A percentile compares a stretch with the other conserved stretches of the same genome.
Conservation (phyloP, 2,329 filamentous ascomycete genomes). For the Apiospora kogelbergensis region DNA sequence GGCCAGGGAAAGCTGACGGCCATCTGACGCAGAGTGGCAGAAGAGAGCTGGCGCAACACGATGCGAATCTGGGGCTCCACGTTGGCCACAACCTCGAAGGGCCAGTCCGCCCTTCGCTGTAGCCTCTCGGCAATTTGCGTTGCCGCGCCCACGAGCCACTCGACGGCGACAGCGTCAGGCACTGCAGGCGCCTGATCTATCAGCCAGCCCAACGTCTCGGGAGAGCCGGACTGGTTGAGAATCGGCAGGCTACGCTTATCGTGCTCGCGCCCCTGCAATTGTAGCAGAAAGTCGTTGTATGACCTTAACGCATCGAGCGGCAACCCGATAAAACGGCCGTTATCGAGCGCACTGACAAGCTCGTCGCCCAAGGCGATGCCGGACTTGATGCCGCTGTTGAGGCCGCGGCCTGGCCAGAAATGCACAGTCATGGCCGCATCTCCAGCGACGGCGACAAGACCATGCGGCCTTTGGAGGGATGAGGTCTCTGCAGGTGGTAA, state of each 20-base stretch:
- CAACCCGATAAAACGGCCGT: conserved; percentile 31
- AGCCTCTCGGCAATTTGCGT: conserved; percentile 26
- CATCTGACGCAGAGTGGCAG: conserved; percentile 34
- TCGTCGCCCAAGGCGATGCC: conserved; percentile 36
- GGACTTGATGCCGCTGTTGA: conserved; percentile 38
- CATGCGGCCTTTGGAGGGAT: conserved; percentile 26
- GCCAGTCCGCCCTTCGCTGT: conserved; percentile 31
- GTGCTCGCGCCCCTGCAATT: conserved; percentile 35
- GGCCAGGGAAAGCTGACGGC: conserved; percentile 38
- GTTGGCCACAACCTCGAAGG: conserved; percentile 29
- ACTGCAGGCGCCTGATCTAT: conserved; percentile 31
- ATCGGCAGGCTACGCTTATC: conserved; percentile 37
- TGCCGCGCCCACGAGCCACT: conserved; percentile 35
- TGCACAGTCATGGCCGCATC: conserved; percentile 38
- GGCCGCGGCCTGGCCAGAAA: conserved; percentile 36
- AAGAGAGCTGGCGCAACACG: conserved; percentile 32
- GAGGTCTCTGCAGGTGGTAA: conserved; percentile 26
- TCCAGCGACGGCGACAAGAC: conserved; percentile 33
- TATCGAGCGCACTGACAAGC: conserved; percentile 33
- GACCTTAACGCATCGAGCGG: conserved; percentile 29
- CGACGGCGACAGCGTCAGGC: conserved; percentile 31
- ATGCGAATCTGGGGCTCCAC: conserved; percentile 26
- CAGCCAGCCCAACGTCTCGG: conserved; percentile 35
- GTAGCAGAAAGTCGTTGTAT: conserved; percentile 37
- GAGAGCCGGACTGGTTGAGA: conserved; percentile 32